Base-by-base conservation (phyloP, 805 yeast genomes). In the Candida manassasensis region DNA sequence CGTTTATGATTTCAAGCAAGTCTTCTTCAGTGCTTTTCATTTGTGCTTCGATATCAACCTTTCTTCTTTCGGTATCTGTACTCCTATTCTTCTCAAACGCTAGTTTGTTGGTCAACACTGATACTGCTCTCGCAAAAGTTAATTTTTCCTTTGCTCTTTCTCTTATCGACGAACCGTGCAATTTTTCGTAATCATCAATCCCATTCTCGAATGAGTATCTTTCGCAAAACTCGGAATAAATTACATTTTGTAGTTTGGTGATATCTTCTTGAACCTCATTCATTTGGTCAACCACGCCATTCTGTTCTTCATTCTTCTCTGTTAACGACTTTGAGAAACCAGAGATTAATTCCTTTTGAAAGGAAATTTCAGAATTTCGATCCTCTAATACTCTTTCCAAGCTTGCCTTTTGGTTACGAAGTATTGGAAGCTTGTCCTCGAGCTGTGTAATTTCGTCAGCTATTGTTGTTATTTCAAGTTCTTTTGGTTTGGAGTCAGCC, bases 101-200 rank as follows among this genome's bases (percentile, higher is more conserved):
- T 12, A 82, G 47, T 47, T 81, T 81, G 39, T 73, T 81, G 21
- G 77, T 67, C 27, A 85, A 56, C 6, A 76, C 71, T 11, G 80
- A 58, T 12, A 82, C 71, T 37, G 84, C 83, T 40, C 77, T 78
- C 27, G 75, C 63, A 39, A 74, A 73, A 42, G 77, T 77, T 1
- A 83, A 68, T 29, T 79, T 64, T 49, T 82, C 86, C 40, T 75
- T 77, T 1, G 79, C 67, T 35, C 76, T 75, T 21, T 67, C 67
- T 49, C 84, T 66, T 33, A 74, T 49, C 3, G 72, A 57, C 4
- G 75, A 63, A 4, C 90, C 89, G 36, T 81, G 84, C 9, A 75
- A 64, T 29, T 63, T 64, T 53, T 88, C 96, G 52, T 83, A 88
- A 21, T 81, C 87, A 31, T 70, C 65, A 26, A 87, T 76, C 21